phyloP scores from a whole-genome alignment of 306 rosid species.

The Rubus idaeus region DNA sequence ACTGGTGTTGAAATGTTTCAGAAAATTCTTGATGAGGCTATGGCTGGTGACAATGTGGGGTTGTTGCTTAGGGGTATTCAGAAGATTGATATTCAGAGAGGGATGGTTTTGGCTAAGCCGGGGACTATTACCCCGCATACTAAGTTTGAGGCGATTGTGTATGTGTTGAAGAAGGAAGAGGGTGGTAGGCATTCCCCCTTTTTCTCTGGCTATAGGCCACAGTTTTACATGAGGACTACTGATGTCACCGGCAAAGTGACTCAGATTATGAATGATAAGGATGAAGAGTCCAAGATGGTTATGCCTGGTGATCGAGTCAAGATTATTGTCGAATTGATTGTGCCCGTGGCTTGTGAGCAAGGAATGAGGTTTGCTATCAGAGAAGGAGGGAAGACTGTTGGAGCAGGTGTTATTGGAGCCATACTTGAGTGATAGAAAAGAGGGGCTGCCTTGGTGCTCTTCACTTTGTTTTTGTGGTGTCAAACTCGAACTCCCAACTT shows the following conservation, averaged over 20 bases:
- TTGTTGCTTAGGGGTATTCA: conserved; percentile 82
- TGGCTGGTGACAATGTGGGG: conserved; percentile 91
- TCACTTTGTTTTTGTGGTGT: conserved; percentile 36
- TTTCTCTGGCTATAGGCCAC: conserved; percentile 75
- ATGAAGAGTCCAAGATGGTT: conserved; percentile 92
- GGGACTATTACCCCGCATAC: conserved; percentile 84
- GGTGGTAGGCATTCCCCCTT: conserved; percentile 90
- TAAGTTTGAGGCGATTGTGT: conserved; percentile 78
- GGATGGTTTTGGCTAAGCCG: conserved; percentile 89
- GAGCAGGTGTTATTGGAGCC: conserved; percentile 85
- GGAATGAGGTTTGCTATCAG: conserved; percentile 96
- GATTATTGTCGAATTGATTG: conserved; percentile 78
- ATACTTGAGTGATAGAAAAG: conserved; percentile 55
- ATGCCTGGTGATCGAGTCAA: conserved; percentile 92
- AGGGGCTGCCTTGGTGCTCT: conserved; percentile 16
- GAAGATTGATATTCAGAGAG: conserved; percentile 84
- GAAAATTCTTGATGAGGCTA: conserved; percentile 77
- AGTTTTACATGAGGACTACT: conserved; percentile 91
- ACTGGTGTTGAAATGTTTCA: conserved; percentile 93
- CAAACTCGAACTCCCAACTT: conserved; percentile 31
- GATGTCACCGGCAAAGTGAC: conserved; percentile 80
- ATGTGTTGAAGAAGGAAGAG: conserved; percentile 88
- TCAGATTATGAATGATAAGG: conserved; percentile 77
- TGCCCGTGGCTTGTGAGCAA: conserved; percentile 84
- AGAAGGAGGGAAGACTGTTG: conserved; percentile 92